phyloP scores from a whole-genome alignment of 768 basidiomycete genomes.

The Pulveroboletus sp. region DNA sequence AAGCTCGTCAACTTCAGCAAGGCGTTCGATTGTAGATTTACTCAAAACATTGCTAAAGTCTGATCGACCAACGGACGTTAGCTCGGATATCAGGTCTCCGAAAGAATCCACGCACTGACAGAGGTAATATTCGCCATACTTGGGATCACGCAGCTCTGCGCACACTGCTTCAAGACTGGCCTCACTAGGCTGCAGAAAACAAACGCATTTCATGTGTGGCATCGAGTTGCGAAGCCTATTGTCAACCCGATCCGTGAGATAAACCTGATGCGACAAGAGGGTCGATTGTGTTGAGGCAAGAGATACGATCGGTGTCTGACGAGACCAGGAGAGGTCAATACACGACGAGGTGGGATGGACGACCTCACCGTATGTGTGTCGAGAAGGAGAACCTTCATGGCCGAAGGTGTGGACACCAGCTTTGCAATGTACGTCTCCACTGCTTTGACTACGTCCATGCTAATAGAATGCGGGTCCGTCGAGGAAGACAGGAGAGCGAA shows the following conservation, averaged over 20 bases:
- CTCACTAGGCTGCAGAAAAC: slow-evolving; percentile 81
- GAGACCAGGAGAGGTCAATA: slow-evolving; percentile 6
- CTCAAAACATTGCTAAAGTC: slow-evolving; percentile 95
- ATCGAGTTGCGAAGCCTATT: slow-evolving; percentile 88
- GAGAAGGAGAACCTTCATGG: slow-evolving; percentile 95
- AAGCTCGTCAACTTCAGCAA: slow-evolving; percentile 92
- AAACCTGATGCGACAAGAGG: slow-evolving; percentile 91
- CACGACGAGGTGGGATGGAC: neutral
- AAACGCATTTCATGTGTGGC: slow-evolving; percentile 96
- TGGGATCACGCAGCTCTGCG: slow-evolving; percentile 80
- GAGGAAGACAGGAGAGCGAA: neutral
- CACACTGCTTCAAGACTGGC: slow-evolving; percentile 81
- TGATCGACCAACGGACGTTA: slow-evolving; percentile 30
- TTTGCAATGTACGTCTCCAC: slow-evolving; percentile 91
- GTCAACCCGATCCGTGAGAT: slow-evolving; percentile 96
- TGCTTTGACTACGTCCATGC: slow-evolving; percentile 94
- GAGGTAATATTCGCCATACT: slow-evolving; percentile 97
- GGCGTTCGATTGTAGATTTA: slow-evolving; percentile 84
- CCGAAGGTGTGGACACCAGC: slow-evolving; percentile 75
- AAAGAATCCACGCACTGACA: slow-evolving; percentile 85
- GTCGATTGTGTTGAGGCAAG: slow-evolving; percentile 91
- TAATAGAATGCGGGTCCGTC: neutral
- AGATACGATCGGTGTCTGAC: slow-evolving; percentile 93
- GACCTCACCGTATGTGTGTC: slow-evolving; percentile 84
- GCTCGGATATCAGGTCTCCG: slow-evolving; percentile 13